Evolutionary conservation across 2,329 filamentous ascomycete species (phyloP).

Genomic region (Aureobasidium leucospermi): DNA sequence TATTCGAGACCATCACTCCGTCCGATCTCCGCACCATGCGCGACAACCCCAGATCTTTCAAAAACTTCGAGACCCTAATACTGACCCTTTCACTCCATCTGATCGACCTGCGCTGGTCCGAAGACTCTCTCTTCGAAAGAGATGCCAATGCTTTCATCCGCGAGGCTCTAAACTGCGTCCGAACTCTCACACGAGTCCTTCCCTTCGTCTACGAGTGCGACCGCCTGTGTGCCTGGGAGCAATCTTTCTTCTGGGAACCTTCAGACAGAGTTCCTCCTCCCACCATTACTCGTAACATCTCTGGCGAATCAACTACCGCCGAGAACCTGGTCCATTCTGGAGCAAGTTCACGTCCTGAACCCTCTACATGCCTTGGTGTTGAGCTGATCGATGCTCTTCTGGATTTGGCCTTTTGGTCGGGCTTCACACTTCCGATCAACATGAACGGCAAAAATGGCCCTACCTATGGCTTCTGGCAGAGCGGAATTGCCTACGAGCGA

Average conservation of each 20-base stretch:
- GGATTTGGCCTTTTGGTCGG: slow-evolving; percentile 84
- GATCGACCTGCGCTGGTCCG: slow-evolving; percentile 75
- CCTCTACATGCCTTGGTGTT: slow-evolving; percentile 49
- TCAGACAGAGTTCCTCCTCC: background rate
- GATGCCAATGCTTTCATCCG: slow-evolving; percentile 20
- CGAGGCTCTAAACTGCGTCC: slow-evolving; percentile 91
- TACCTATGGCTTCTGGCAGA: slow-evolving; percentile 94
- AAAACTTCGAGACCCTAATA: slow-evolving; percentile 84
- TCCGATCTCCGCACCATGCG: slow-evolving; percentile 79
- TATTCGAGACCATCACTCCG: slow-evolving; percentile 59
- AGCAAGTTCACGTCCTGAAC: background rate
- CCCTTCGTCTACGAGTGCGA: slow-evolving; percentile 92
- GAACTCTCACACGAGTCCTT: slow-evolving; percentile 79
- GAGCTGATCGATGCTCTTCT: slow-evolving; percentile 85
- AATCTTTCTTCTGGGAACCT: slow-evolving; percentile 78
- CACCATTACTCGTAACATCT: background rate
- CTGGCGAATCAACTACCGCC: slow-evolving; percentile 43
- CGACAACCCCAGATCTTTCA: slow-evolving; percentile 60
- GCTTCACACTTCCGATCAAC: slow-evolving; percentile 68
- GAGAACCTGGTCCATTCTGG: background rate
- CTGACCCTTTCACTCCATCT: slow-evolving; percentile 76
- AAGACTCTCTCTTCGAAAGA: slow-evolving; percentile 54
- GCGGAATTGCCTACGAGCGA: slow-evolving; percentile 90
- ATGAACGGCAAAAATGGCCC: slow-evolving; percentile 46
- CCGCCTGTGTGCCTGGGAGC: slow-evolving; percentile 74